These are phyloP conservation scores for Cairneyella variabilis DNA, from an alignment of 495 filamentous ascomycete genomes.

Conservation along the genomic window DNA sequence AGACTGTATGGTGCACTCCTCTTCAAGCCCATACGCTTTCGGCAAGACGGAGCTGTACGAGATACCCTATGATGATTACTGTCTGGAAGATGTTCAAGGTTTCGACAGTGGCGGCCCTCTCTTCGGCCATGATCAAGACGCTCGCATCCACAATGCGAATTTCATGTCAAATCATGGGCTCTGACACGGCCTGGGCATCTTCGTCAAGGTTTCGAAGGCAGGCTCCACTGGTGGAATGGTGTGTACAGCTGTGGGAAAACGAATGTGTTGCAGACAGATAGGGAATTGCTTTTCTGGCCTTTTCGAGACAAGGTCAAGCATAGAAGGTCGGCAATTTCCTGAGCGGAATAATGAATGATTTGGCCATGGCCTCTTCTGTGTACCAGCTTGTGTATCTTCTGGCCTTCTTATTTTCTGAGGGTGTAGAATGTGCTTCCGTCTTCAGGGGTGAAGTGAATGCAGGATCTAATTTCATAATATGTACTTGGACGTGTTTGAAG, in stretches of 20 bases:
- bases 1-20: neutral
- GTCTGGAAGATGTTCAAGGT: constrained; percentile 23
- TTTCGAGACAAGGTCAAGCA: too few relatives aligned
- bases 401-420: neutral
- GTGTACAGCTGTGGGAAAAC: constrained; percentile 8
- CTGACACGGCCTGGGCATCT: constrained; percentile 1
- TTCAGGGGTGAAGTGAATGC: neutral
- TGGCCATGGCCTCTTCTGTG: neutral
- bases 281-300: neutral
- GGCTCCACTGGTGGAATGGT: neutral
- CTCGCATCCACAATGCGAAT: neutral
- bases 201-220: neutral
- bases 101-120: constrained; percentile 21
- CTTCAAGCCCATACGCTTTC: constrained; percentile 14
- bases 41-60: constrained; percentile 11
- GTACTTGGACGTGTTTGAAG: constrained; percentile 8
- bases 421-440: neutral
- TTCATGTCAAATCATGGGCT: constrained; percentile 3
- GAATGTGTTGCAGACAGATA: neutral
- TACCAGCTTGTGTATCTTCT: neutral
- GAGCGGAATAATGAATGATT: neutral
- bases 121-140: constrained; percentile 8
- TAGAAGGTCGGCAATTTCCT: neutral
- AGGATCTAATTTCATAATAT: neutral
- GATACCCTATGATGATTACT: constrained; percentile 11